Evolutionary conservation across 371 early-diverging fungal genomes (phyloP).

Genomic region (Mucor irregularis): DNA sequence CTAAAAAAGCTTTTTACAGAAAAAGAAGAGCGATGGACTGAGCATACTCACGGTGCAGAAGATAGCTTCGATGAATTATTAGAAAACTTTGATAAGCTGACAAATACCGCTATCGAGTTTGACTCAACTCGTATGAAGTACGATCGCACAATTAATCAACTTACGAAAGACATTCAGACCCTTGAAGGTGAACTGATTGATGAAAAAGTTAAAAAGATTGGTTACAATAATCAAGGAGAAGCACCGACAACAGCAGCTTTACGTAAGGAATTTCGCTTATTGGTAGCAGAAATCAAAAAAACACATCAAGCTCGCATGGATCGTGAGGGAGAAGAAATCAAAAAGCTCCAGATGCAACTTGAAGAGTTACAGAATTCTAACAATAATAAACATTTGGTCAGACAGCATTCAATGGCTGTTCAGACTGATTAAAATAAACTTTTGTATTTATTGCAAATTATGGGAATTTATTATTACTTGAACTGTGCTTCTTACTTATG

Average conservation of each 20-base stretch:
- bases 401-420: constrained; percentile 5
- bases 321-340: constrained; percentile 53
- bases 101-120: constrained; percentile 52
- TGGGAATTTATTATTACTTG: no score
- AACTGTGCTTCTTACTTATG: no score
- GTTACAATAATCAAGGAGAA: constrained; percentile 5
- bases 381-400: not conserved
- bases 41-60: constrained; percentile 36
- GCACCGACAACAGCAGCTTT: constrained; percentile 50
- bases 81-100: constrained; percentile 53
- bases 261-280: constrained; percentile 60
- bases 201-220: constrained; percentile 37
- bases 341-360: constrained; percentile 40
- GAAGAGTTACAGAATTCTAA: constrained; percentile 32
- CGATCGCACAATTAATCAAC: constrained; percentile 37
- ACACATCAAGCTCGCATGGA: constrained; percentile 55
- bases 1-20: constrained; percentile 26
- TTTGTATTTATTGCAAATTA: no score
- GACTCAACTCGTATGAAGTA: constrained; percentile 49
- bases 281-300: constrained; percentile 53
- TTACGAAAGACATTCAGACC: constrained; percentile 21
- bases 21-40: constrained; percentile 31
- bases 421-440: constrained; percentile 17
- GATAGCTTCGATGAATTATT: constrained; percentile 50
- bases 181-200: constrained; percentile 46